phyloP scores from a whole-genome alignment of 345 rosid species.

The Gossypium stocksii region DNA sequence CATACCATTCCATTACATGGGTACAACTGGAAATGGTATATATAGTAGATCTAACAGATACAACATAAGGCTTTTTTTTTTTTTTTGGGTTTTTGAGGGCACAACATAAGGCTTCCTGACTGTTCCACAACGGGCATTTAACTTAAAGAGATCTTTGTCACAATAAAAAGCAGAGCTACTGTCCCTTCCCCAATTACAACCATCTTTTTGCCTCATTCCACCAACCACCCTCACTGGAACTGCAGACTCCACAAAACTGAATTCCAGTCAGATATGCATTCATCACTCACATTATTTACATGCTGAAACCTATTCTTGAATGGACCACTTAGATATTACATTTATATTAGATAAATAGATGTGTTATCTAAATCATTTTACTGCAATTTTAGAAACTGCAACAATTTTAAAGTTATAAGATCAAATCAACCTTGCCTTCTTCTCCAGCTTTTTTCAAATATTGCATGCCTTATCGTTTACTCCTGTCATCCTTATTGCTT shows the following conservation, averaged over 20 bases:
- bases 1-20: not conserved
- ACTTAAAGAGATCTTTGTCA: too few relatives aligned
- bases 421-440: not conserved
- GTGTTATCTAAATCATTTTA: not conserved
- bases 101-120: not conserved
- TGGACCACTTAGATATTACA: too few relatives aligned
- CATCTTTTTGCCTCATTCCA: too few relatives aligned
- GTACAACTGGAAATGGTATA: not conserved
- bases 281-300: not conserved
- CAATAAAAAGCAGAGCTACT: too few relatives aligned
- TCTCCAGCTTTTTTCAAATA: not conserved
- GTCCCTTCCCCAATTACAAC: not conserved
- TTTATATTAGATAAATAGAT: too few relatives aligned
- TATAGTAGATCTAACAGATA: not conserved
- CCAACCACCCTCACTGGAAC: not conserved
- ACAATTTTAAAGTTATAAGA: not conserved
- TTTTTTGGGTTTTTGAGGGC: too few relatives aligned
- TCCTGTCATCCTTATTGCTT: slow-evolving; percentile 20
- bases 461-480: not conserved
- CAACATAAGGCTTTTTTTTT: not conserved
- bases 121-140: too few relatives aligned
- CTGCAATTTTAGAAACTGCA: not conserved
- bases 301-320: not conserved
- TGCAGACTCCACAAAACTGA: not conserved
- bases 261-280: not conserved